Percentiles rank a stretch among this genome's conserved stretches.
These are phyloP conservation scores for Aspergillus panamensis DNA, from an alignment of 495 filamentous ascomycete genomes.

Conservation along the genomic window DNA sequence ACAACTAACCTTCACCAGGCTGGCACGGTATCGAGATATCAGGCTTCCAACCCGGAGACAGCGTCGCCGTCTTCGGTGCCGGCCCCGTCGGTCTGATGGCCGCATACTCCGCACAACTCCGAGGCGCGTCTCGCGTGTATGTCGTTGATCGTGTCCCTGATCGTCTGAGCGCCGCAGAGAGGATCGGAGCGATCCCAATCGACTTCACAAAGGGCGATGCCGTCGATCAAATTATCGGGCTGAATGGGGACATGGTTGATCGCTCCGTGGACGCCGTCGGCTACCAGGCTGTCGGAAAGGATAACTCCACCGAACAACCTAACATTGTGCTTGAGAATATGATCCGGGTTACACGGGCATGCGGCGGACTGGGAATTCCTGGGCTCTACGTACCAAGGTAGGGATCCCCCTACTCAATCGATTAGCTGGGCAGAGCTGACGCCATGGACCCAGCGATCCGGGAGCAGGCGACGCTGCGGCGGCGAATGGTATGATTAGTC, in stretches of 20 bases:
- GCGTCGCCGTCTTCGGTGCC: constrained; percentile 48
- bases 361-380: constrained; percentile 49
- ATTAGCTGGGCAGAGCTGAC: not conserved
- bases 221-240: constrained; percentile 34
- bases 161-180: constrained; percentile 47
- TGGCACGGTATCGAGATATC: constrained; percentile 56
- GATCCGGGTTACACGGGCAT: constrained; percentile 45
- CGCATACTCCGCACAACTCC: constrained; percentile 51
- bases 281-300: constrained; percentile 48
- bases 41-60: constrained; percentile 53
- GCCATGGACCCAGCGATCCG: constrained; percentile 27
- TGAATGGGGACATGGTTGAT: constrained; percentile 48
- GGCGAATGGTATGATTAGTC: constrained; percentile 51
- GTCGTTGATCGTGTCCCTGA: constrained; percentile 55
- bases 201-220: constrained; percentile 39
- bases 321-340: constrained; percentile 47
- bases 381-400: constrained; percentile 42
- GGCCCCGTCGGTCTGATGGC: constrained; percentile 57
- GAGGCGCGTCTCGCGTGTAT: constrained; percentile 51
- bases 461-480: constrained; percentile 44
- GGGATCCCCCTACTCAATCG: not conserved
- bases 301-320: constrained; percentile 39
- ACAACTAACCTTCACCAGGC: constrained; percentile 17
- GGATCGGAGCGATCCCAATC: constrained; percentile 46
- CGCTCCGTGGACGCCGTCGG: constrained; percentile 53